Conservation (phyloP, 106 monocot genomes). For the Narthecium ossifragum region DNA sequence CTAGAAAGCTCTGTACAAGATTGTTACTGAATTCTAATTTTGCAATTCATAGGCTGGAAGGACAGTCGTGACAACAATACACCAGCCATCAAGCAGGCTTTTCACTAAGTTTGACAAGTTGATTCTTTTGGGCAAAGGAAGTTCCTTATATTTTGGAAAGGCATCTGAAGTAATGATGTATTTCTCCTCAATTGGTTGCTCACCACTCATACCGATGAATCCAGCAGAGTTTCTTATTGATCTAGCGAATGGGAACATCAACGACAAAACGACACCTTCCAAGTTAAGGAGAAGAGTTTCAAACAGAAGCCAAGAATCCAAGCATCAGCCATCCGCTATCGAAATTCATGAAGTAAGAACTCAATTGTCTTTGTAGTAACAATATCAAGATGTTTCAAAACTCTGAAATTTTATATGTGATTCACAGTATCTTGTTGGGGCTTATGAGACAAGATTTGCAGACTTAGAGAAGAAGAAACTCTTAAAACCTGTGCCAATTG, state of each 20-base stretch:
- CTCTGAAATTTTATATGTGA: no score
- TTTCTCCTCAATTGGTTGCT: conserved; percentile 74
- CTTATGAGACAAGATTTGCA: conserved; percentile 64
- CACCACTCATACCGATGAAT: conserved; percentile 78
- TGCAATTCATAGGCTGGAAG: conserved; percentile 40
- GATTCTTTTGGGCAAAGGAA: conserved; percentile 75
- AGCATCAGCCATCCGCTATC: conserved; percentile 42
- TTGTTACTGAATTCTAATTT: not conserved
- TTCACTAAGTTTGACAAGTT: conserved; percentile 74
- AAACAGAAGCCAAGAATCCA: conserved; percentile 21
- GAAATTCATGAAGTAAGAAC: conserved; percentile 88
- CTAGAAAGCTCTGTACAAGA: not conserved
- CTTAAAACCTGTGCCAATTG: conserved; percentile 31
- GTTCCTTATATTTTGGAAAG: conserved; percentile 68
- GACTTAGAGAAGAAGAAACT: conserved; percentile 45
- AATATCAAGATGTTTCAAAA: no score
- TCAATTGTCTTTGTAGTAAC: no score
- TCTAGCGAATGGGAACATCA: conserved; percentile 71
- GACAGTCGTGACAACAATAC: conserved; percentile 78
- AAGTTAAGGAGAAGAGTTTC: conserved; percentile 60
- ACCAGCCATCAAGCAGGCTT: conserved; percentile 86
- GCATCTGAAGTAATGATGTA: conserved; percentile 72
- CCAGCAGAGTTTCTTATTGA: conserved; percentile 87
- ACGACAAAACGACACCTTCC: conserved; percentile 51
- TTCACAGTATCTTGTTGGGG: conserved; percentile 84